Evolutionary conservation across 352 stramenopile genomes (phyloP), one percentile per base, ranked within the genome.

Genomic region (Pythium rhizo-oryzae): DNA sequence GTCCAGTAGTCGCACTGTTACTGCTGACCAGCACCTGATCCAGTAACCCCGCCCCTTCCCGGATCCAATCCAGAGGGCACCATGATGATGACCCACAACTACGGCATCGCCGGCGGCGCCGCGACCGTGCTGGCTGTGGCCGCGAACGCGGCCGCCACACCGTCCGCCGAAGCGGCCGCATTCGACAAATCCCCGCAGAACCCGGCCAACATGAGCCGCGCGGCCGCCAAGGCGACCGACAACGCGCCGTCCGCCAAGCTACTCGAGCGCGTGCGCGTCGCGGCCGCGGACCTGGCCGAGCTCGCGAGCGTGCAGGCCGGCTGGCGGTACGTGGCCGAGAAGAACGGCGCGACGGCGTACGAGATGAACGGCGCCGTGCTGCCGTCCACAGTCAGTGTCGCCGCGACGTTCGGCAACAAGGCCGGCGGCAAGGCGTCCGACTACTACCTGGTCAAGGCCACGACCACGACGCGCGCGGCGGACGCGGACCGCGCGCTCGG

Each of bases 401-500:
- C 67, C 13, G 44, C 67, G 23, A 49, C 59, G 5, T 69, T 73
- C 37, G 67, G 67, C 41, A 70, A 69, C 46, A 49, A 50, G 21
- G 76, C 76, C 11, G 78, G 80, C 46, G 76, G 78, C 23, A 72
- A 85, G 41, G 75, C 80, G 39, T 77, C 79, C 41, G 84, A 90
- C 57, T 92, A 85, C 58, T 89, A 90, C 61, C 47, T 90, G n/a
- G 79, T 90, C 28, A 77, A 84, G 37, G 82, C 71, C 21, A 82
- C 89, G 23, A 89, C 82, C 3, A 90, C 82, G 1, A 71, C 90
- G 5, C 67, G 84, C 54, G 72, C 71, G 1, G 19, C n/a, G 7
- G 76, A 73, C 35, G 79, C 90, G 25, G 74, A 74, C 18, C 54
- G 69, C 5, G 67, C 89, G 72, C 69, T 92, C 18, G 70, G 79